Conservation (phyloP, 1,284 basidiomycete species). For the Malassezia restricta region DNA sequence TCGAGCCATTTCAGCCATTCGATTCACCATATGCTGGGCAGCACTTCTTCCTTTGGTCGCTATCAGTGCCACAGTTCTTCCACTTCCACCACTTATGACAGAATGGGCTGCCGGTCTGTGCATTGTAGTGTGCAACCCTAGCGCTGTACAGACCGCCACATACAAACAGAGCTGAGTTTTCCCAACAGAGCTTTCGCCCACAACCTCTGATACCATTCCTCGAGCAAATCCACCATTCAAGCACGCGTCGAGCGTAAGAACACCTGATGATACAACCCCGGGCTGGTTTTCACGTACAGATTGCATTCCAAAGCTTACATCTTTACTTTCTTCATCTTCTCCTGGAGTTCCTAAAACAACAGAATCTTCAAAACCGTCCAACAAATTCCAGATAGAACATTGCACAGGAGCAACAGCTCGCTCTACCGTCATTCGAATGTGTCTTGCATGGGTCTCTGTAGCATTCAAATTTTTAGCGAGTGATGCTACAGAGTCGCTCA, state of each 20-base stretch:
- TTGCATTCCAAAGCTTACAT: not conserved
- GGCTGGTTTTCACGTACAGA: not conserved
- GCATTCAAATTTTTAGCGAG: conserved; percentile 3
- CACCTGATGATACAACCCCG: conserved; percentile 15
- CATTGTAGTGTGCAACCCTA: conserved; percentile 12
- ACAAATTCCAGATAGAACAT: not conserved
- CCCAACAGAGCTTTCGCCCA: conserved; percentile 32
- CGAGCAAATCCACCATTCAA: conserved; percentile 22
- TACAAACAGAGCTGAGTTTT: conserved; percentile 34
- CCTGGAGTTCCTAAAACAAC: conserved; percentile 8
- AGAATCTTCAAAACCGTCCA: not conserved
- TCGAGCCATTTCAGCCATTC: conserved; percentile 14
- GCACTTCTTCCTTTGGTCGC: conserved; percentile 9
- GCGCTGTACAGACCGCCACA: conserved; percentile 20
- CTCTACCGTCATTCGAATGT: not conserved
- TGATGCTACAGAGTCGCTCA: not conserved
- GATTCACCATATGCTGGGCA: conserved; percentile 13
- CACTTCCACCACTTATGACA: not conserved
- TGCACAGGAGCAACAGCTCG: conserved; percentile 1
- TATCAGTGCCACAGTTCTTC: conserved; percentile 9
- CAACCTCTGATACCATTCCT: conserved; percentile 25
- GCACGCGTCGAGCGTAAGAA: conserved; percentile 18
- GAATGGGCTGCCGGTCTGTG: not conserved
- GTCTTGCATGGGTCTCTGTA: not conserved
- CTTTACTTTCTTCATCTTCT: not conserved